Percentiles rank a stretch among this genome's conserved stretches.
Evolutionary conservation across 495 filamentous ascomycete genomes (phyloP).

Genomic region (Clohesyomyces aquaticus): DNA sequence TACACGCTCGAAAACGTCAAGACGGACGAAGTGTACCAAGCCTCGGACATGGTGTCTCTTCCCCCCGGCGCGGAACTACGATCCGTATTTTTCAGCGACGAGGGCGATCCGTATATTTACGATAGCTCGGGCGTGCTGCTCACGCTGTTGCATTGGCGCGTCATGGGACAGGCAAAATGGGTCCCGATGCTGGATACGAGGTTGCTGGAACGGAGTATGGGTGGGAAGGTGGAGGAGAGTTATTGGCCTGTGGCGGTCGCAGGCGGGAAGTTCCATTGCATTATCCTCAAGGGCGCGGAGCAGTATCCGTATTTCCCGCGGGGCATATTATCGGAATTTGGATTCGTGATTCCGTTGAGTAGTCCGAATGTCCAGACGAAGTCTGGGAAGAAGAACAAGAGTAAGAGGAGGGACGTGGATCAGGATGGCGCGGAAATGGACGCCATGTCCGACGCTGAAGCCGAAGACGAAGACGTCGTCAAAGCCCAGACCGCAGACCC

Average conservation of each 20-base stretch:
- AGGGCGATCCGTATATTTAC: constrained; percentile 91
- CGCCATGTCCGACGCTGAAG: constrained; percentile 49
- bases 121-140: constrained; percentile 86
- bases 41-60: constrained; percentile 86
- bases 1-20: constrained; percentile 95
- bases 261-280: constrained; percentile 92
- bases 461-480: constrained; percentile 42
- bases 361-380: constrained; percentile 50
- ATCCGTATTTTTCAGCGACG: constrained; percentile 89
- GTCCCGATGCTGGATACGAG: constrained; percentile 89
- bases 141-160: constrained; percentile 88
- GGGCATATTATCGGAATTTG: constrained; percentile 89
- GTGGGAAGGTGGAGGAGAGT: constrained; percentile 80
- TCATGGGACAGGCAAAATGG: constrained; percentile 82
- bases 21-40: constrained; percentile 88
- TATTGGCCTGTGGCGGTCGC: constrained; percentile 98
- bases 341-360: constrained; percentile 80
- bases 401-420: too few relatives aligned
- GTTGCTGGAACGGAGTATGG: constrained; percentile 75
- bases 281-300: constrained; percentile 96
- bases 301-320: constrained; percentile 93
- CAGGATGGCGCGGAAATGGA: too few relatives aligned
- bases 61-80: constrained; percentile 69
- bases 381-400: constrained; percentile 29
- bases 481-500: constrained; percentile 43